Evolutionary conservation across 768 basidiomycete genomes (phyloP).

Genomic region (Sarcodon aspratus): DNA sequence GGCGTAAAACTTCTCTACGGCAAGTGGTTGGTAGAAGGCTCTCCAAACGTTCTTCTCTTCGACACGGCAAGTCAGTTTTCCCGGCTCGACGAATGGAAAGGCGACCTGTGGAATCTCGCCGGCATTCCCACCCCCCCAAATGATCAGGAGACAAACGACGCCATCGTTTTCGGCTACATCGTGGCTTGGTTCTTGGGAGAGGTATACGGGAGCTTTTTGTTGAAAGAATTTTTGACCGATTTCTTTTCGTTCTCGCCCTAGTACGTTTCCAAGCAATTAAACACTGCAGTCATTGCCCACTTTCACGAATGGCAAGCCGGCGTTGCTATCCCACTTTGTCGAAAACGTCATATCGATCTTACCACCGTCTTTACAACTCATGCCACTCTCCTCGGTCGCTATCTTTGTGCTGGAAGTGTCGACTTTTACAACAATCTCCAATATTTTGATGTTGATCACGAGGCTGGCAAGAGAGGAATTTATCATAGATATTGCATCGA

Average conservation of each 20-base stretch:
- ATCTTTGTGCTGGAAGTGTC: conserved; percentile 95
- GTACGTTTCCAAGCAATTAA: conserved; percentile 74
- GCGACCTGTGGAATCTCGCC: conserved; percentile 95
- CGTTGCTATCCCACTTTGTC: conserved; percentile 85
- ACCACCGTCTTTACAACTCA: conserved; percentile 99
- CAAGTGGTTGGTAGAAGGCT: conserved; percentile 96
- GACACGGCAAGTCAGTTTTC: conserved; percentile 85
- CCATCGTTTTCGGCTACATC: conserved; percentile 94
- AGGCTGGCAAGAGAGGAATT: conserved; percentile 97
- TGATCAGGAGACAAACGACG: conserved; percentile 97
- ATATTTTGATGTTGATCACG: conserved; percentile 99
- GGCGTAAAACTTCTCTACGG: conserved; percentile 95
- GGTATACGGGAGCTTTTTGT: conserved; percentile 31
- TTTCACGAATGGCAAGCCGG: conserved; percentile 99
- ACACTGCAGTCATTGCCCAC: conserved; percentile 87
- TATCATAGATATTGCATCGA: conserved; percentile 99
- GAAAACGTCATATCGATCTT: conserved; percentile 95
- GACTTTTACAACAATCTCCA: conserved; percentile 99
- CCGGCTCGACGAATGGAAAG: conserved; percentile 96
- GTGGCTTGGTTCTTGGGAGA: conserved; percentile 99
- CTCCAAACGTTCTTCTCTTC: conserved; percentile 89
- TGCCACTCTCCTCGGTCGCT: conserved; percentile 95
- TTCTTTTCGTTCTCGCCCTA: conserved; percentile 19
- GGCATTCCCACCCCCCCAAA: conserved; percentile 96
- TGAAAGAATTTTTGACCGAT: neutral